Evolutionary conservation across 176 grass and related monocot genomes (phyloP).

Genomic region (Otatea glauca): DNA sequence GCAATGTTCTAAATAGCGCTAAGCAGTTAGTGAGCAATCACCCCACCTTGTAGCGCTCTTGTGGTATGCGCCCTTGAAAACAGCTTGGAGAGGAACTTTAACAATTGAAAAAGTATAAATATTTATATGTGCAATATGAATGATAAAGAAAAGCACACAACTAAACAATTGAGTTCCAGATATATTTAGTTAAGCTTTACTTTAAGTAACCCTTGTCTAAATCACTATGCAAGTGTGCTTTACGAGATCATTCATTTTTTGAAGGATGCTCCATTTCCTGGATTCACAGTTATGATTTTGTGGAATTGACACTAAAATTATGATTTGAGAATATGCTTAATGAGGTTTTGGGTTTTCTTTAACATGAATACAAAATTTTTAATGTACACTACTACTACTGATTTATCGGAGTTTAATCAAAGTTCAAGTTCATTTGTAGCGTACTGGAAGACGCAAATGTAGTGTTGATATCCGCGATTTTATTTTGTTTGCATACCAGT

Average conservation of each 20-base stretch:
- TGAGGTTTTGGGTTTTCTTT: not conserved
- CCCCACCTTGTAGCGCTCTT: too few species aligned
- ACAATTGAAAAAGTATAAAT: not conserved
- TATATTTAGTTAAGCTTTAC: slow-evolving; percentile 19
- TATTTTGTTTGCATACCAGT: not conserved
- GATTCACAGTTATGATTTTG: not conserved
- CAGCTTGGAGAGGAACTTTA: not conserved
- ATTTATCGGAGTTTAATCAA: not conserved
- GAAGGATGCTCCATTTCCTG: not conserved
- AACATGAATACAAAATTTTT: not conserved
- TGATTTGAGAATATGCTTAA: not conserved
- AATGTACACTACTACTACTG: not conserved
- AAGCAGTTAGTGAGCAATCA: not conserved
- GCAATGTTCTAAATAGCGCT: not conserved
- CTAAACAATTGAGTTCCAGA: not conserved
- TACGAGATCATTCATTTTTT: not conserved
- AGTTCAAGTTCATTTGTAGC: not conserved
- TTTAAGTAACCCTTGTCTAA: not conserved
- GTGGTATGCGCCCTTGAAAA: not conserved
- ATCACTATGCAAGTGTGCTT: not conserved
- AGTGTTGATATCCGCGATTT: not conserved
- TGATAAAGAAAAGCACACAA: not conserved
- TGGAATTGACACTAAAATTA: not conserved
- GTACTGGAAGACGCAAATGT: not conserved
- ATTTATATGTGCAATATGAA: not conserved